Conservation (phyloP, 352 stramenopile species). For the Blastocystis sp. region DNA sequence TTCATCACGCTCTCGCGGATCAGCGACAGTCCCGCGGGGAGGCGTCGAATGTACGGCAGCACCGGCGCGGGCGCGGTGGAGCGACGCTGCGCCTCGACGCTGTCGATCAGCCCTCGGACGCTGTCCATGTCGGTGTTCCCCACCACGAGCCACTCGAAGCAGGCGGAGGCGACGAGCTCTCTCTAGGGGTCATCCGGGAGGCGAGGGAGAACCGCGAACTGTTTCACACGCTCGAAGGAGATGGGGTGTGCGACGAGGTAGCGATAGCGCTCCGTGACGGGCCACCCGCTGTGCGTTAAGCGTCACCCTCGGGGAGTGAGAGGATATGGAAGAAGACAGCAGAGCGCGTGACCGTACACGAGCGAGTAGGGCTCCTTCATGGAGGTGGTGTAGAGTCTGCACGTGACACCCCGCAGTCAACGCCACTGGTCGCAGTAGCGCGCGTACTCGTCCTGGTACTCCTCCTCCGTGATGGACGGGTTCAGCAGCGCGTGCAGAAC, state of each 20-base stretch:
- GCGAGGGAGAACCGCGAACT: slow-evolving; percentile 16
- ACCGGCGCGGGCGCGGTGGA: not conserved
- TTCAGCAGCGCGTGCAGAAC: not conserved
- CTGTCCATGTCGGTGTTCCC: not conserved
- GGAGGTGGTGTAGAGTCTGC: not conserved
- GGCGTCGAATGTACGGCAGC: not conserved
- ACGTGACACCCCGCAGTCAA: not conserved
- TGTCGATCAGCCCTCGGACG: not conserved
- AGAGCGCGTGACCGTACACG: slow-evolving; percentile 2
- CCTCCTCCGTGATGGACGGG: slow-evolving; percentile 7
- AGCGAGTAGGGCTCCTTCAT: slow-evolving; percentile 59
- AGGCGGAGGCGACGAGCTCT: not conserved
- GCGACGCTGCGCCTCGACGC: not conserved
- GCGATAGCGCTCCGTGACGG: not conserved
- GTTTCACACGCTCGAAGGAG: not conserved
- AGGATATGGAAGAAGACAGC: slow-evolving; percentile 36
- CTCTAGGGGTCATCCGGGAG: not conserved
- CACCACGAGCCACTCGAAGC: slow-evolving; percentile 52
- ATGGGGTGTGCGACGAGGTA: slow-evolving; percentile 10
- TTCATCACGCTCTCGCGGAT: slow-evolving; percentile 3
- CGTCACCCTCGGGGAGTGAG: not conserved
- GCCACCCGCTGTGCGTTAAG: not conserved
- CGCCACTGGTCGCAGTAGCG: not conserved
- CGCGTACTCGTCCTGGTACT: slow-evolving; percentile 9
- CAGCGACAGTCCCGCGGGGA: not conserved